A percentile compares a stretch with the other conserved stretches of the same genome.
phyloP scores from a whole-genome alignment of 805 yeast genomes.

The Cyberlindnera mississippiensis region DNA sequence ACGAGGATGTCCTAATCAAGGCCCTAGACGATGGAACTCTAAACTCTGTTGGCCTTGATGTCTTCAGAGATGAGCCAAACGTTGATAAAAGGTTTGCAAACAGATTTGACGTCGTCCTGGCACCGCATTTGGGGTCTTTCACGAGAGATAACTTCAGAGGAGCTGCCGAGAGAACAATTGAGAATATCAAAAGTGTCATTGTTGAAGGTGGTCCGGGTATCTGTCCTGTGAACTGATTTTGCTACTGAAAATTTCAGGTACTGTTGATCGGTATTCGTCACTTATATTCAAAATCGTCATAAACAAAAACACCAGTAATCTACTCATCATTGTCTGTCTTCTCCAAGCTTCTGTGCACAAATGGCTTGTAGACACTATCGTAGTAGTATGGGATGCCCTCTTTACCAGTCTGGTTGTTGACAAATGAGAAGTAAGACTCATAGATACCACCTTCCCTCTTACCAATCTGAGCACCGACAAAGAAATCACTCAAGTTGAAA shows the following conservation, averaged over 20 bases:
- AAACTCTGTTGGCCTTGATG: slow-evolving; percentile 70
- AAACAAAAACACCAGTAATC: background rate
- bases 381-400: slow-evolving; percentile 56
- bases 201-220: slow-evolving; percentile 14
- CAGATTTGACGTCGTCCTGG: slow-evolving; percentile 59
- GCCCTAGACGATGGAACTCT: slow-evolving; percentile 59
- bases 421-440: slow-evolving; percentile 67
- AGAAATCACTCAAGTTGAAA: slow-evolving; percentile 72
- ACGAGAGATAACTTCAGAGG: slow-evolving; percentile 51
- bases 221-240: slow-evolving; percentile 13
- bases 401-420: slow-evolving; percentile 37
- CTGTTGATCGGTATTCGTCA: no score
- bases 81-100: slow-evolving; percentile 46
- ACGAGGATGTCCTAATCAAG: slow-evolving; percentile 55
- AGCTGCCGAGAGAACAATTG: slow-evolving; percentile 50
- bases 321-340: slow-evolving; percentile 22
- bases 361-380: slow-evolving; percentile 19
- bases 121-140: slow-evolving; percentile 73
- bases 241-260: background rate
- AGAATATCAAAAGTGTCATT: slow-evolving; percentile 36
- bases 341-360: slow-evolving; percentile 18
- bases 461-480: slow-evolving; percentile 83
- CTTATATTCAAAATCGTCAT: background rate
- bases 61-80: slow-evolving; percentile 58
- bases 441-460: slow-evolving; percentile 77